Base-by-base conservation (phyloP, 2,329 filamentous ascomycete species). In the Plectosphaerella plurivora region DNA sequence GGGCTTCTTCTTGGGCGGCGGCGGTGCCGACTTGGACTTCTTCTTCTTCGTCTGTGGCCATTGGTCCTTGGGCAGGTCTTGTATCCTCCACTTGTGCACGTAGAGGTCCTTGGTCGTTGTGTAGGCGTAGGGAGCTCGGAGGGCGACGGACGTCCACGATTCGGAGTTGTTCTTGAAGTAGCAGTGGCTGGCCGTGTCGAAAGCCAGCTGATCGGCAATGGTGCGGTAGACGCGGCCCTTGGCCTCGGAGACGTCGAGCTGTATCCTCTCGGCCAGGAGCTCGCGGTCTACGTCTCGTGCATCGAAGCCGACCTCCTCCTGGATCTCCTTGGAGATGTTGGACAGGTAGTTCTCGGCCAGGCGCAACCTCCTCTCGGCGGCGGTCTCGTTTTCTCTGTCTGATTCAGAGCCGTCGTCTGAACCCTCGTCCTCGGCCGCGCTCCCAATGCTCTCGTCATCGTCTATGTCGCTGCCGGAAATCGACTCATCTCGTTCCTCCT, bases 251-350 rank as follows among this genome's bases (percentile, higher is more conserved):
- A 94, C 89, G 67, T 97, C 94, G 71, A 97, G 91, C 69, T 93
- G 86, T 61, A 99, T 75, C 61, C 92, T 79, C 68, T 96, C 89
- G 42, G 93, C 91, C 62, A 99, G 92, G 61, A 97, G 74, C 65
- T 99, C 94, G 54, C 88, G 81, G 72, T 97, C 94, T 53, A 99
- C 89, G 50, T 97, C 90, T 61, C 87, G 91, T 8, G 94, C 94
- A 71, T 99, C 91, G 65, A 97, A 99, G 39, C 91, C 94, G 50
- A 80, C 81, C 58, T 91, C 88, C 61, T 95, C 87, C 53, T 91
- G 85, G 60, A 96, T 88, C 63, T 88, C 82, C 63, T 88, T 84
- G 41, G 41, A 44, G 56, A 97, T 85, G 66, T 96, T 96, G 51
- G 96, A 88, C 51, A 99, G 81, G 68, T 99, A 97, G 63, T 89